Evolutionary conservation across 1,284 basidiomycete genomes (phyloP).

Genomic region (Ceratobasidium theobromae): DNA sequence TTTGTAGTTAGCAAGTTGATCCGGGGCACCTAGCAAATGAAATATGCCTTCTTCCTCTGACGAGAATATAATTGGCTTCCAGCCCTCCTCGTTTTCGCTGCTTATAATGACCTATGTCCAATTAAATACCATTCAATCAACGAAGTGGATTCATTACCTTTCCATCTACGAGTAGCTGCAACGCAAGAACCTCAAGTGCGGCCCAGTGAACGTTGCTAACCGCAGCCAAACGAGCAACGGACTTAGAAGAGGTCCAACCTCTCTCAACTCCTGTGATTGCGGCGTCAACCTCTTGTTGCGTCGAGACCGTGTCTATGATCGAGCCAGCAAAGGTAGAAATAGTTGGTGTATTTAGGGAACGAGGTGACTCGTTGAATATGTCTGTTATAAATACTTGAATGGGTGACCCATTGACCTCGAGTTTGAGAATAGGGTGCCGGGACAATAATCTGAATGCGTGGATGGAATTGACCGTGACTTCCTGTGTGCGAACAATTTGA

Average conservation of each 20-base stretch:
- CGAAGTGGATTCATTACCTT: not conserved
- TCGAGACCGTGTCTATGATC: slow-evolving; percentile 13
- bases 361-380: slow-evolving; percentile 1
- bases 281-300: not conserved
- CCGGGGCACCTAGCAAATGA: slow-evolving; percentile 8
- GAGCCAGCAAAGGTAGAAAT: not conserved
- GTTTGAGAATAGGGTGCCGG: slow-evolving; percentile 11
- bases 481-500: not conserved
- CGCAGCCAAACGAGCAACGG: slow-evolving; percentile 15
- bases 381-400: slow-evolving; percentile 22
- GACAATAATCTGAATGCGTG: not conserved
- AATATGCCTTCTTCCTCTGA: slow-evolving; percentile 29
- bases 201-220: slow-evolving; percentile 11
- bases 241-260: slow-evolving; percentile 9
- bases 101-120: slow-evolving; percentile 3
- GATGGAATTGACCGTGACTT: too few relatives aligned
- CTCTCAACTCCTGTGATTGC: slow-evolving; percentile 3
- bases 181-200: slow-evolving; percentile 7
- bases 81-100: not conserved
- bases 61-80: slow-evolving; percentile 16
- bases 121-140: not conserved
- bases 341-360: slow-evolving; percentile 4
- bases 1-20: slow-evolving; percentile 13
- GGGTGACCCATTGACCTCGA: not conserved
- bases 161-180: slow-evolving; percentile 13